A percentile compares a stretch with the other conserved stretches of the same genome.
Evolutionary conservation across 352 stramenopile genomes (phyloP).

Genomic region (Phytopythium aichiense): DNA sequence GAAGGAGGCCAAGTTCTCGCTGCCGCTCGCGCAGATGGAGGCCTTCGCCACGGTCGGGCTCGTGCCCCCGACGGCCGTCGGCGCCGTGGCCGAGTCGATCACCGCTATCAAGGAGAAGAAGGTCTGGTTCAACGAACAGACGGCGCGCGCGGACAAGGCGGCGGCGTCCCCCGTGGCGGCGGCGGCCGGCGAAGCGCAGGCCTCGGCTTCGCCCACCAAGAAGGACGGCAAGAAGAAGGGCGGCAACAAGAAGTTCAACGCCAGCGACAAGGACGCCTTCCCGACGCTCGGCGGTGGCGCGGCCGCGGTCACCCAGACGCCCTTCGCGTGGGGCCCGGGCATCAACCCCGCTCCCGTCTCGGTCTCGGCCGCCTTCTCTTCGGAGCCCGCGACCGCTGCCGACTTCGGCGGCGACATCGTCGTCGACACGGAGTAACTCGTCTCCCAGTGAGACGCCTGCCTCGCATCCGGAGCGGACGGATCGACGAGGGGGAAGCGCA

Average conservation of each 20-base stretch:
- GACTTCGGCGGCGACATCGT: slow-evolving; percentile 46
- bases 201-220: slow-evolving; percentile 44
- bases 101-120: slow-evolving; percentile 96
- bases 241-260: slow-evolving; percentile 80
- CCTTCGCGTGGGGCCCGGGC: slow-evolving; percentile 54
- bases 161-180: slow-evolving; percentile 18
- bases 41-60: slow-evolving; percentile 92
- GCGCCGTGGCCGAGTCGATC: slow-evolving; percentile 83
- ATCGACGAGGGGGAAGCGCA: not conserved
- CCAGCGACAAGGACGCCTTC: slow-evolving; percentile 72
- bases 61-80: slow-evolving; percentile 83
- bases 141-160: slow-evolving; percentile 37
- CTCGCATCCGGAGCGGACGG: slow-evolving; percentile 5
- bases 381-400: slow-evolving; percentile 20
- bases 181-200: slow-evolving; percentile 1
- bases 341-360: slow-evolving; percentile 34
- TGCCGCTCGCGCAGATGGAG: slow-evolving; percentile 76
- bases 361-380: slow-evolving; percentile 7
- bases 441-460: not conserved
- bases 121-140: slow-evolving; percentile 78
- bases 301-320: slow-evolving; percentile 23
- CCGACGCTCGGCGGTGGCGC: slow-evolving; percentile 62
- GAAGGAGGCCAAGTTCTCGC: slow-evolving; percentile 72
- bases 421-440: slow-evolving; percentile 33
- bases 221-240: slow-evolving; percentile 52